Percentiles rank a stretch among this genome's conserved stretches.
These are phyloP conservation scores for Kodamaea kakaduensis DNA, from an alignment of 805 yeast genomes.

Conservation along the genomic window DNA sequence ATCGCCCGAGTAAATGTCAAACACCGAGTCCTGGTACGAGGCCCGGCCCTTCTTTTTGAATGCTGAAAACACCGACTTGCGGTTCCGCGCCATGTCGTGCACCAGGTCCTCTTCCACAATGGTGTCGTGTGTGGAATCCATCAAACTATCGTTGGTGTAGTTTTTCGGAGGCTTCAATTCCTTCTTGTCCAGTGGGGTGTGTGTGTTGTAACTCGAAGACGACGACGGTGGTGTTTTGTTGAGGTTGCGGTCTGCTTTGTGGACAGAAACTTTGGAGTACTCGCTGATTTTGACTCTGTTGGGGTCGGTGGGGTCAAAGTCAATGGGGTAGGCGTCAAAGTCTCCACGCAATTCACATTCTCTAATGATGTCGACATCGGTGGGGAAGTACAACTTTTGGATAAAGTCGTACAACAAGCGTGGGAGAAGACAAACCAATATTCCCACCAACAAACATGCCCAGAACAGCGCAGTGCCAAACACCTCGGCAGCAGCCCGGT, in stretches of 20 bases:
- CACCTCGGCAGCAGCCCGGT: conserved; percentile 57
- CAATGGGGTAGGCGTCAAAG: conserved; percentile 45
- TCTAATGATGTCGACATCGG: conserved; percentile 67
- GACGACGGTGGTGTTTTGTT: not conserved
- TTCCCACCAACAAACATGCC: conserved; percentile 58
- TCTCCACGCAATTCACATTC: conserved; percentile 55
- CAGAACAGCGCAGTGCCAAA: conserved; percentile 63
- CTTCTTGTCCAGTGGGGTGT: not conserved
- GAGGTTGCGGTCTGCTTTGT: conserved; percentile 1
- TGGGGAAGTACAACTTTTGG: conserved; percentile 52
- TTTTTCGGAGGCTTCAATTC: conserved; percentile 3
- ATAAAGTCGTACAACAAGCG: conserved; percentile 51
- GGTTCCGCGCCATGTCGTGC: conserved; percentile 13
- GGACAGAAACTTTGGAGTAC: conserved; percentile 19
- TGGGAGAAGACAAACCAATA: conserved; percentile 55
- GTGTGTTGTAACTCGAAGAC: conserved; percentile 3
- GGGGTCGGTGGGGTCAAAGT: conserved; percentile 55
- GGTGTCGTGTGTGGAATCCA: conserved; percentile 5
- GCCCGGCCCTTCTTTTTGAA: conserved; percentile 30
- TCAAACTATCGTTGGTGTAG: not conserved
- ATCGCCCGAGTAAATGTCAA: conserved; percentile 27
- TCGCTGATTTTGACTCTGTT: conserved; percentile 51
- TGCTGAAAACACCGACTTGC: conserved; percentile 28
- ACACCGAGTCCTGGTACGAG: conserved; percentile 27
- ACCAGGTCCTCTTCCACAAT: conserved; percentile 6